Base-by-base conservation (phyloP, 331 rosid species). In the Telfairia occidentalis region DNA sequence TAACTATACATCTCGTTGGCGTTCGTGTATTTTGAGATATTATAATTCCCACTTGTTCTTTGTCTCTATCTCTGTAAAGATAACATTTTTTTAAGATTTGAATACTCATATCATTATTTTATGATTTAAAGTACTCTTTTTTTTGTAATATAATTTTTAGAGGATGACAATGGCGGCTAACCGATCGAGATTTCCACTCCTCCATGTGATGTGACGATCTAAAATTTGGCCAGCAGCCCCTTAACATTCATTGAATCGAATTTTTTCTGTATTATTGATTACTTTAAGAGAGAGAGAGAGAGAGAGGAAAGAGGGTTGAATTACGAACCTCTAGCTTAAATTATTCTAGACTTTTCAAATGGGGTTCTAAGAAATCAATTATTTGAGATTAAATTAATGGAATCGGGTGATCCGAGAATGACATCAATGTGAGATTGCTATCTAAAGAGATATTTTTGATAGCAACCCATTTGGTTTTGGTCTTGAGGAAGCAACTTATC, bases 121-220 rank as follows among this genome's bases (percentile, higher is more conserved):
- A 21, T 18, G 26, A n/a, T 34, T 34, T 61, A 32, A 63, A 34
- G 34, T 35, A 34, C 15, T 15, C 11, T 30, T 64, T 2, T 30
- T 61, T 18, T 61, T 18, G 28, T 42, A 61, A 34, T 65, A 34
- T 65, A 9, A 2, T 37, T 35, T 65, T 38, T 67, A 54, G 54
- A 43, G 54, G 29, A 67, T 69, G 74, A 69, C 74, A 5, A 7
- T 1, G 74, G 74, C 74, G 74, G 74, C 74, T 69, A 66, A 66
- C 30, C 6, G 32, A 58, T 58, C 8, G 8, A 60, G 67, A 60
- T 60, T 60, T 60, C 67, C 29, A 30, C 42, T 30, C 4, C 67
- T 16, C 74, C 74, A 69, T 43, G 54, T 69, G 74, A 69, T 29
- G 12, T 13, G 55, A 42, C 11, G 74, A 69, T 42, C 73, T 21